Conservation (phyloP, 805 yeast species). For the Saturnispora galanensis region DNA sequence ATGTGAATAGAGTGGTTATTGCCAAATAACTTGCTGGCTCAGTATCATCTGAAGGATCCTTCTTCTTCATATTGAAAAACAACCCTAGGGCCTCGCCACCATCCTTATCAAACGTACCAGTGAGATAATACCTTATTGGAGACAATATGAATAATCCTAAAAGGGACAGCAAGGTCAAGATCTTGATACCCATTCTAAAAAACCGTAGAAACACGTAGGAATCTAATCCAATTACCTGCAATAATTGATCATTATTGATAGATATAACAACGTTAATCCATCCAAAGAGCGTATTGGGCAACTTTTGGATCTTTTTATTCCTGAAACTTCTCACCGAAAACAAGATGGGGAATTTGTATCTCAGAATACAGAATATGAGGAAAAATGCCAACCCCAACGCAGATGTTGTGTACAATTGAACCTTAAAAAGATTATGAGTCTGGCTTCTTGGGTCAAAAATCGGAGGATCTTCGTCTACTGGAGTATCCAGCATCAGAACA, state of each 20-base stretch:
- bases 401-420: constrained; percentile 42
- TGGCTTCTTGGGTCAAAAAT: constrained; percentile 32
- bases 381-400: constrained; percentile 38
- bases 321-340: constrained; percentile 47
- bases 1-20: constrained; percentile 48
- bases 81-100: neutral
- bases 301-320: constrained; percentile 31
- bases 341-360: constrained; percentile 47
- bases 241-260: constrained; percentile 40
- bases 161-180: constrained; percentile 33
- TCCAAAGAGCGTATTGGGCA: constrained; percentile 41
- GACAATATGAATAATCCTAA: constrained; percentile 40
- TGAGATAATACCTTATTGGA: constrained; percentile 42
- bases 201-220: constrained; percentile 50
- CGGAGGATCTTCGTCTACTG: constrained; percentile 21
- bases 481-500: neutral
- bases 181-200: constrained; percentile 45
- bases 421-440: constrained; percentile 47
- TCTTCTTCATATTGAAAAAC: neutral
- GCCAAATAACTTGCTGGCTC: constrained; percentile 32
- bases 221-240: constrained; percentile 49
- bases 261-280: constrained; percentile 42
- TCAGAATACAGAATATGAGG: constrained; percentile 37
- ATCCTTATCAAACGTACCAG: constrained; percentile 38
- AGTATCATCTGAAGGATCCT: constrained; percentile 13